phyloP scores from a whole-genome alignment of 2,329 filamentous ascomycete species.

The Hypoxylon sp. region DNA sequence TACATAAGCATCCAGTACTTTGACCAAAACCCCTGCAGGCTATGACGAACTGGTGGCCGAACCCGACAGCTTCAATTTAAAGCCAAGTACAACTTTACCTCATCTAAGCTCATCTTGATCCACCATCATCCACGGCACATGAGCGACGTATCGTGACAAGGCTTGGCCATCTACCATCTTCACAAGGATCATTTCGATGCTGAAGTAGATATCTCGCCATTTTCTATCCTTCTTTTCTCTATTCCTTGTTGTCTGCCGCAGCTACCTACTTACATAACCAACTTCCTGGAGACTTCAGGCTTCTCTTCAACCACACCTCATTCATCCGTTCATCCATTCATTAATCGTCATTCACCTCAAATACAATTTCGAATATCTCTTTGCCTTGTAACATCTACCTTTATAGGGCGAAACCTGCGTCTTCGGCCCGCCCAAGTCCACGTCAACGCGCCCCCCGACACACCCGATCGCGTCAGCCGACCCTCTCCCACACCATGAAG shows the following conservation, averaged over 20 bases:
- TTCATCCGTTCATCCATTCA: constrained; percentile 26
- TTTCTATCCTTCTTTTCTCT: background rate
- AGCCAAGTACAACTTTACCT: constrained; percentile 5
- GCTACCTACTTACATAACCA: background rate
- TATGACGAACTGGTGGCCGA: constrained; percentile 31
- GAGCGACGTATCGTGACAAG: constrained; percentile 29
- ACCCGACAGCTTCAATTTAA: constrained; percentile 13
- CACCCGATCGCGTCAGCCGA: constrained; percentile 33
- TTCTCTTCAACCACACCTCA: constrained; percentile 15
- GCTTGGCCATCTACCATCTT: constrained; percentile 8
- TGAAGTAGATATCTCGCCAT: constrained; percentile 10
- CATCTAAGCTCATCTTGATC: constrained; percentile 8
- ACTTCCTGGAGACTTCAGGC: constrained; percentile 6
- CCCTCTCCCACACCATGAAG: constrained; percentile 56
- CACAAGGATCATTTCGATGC: constrained; percentile 8
- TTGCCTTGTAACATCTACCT: background rate
- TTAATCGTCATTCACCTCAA: constrained; percentile 19
- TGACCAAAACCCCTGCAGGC: constrained; percentile 29
- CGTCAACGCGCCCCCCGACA: constrained; percentile 21
- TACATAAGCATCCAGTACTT: constrained; percentile 25
- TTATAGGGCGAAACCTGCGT: background rate
- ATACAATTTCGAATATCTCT: constrained; percentile 1
- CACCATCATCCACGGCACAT: constrained; percentile 29
- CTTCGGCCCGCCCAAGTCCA: background rate
- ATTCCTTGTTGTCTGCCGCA: background rate